Evolutionary conservation across 73 alveolate genomes (phyloP), one percentile per base, ranked within the genome.

Genomic region (Paramecium octaurelia): DNA sequence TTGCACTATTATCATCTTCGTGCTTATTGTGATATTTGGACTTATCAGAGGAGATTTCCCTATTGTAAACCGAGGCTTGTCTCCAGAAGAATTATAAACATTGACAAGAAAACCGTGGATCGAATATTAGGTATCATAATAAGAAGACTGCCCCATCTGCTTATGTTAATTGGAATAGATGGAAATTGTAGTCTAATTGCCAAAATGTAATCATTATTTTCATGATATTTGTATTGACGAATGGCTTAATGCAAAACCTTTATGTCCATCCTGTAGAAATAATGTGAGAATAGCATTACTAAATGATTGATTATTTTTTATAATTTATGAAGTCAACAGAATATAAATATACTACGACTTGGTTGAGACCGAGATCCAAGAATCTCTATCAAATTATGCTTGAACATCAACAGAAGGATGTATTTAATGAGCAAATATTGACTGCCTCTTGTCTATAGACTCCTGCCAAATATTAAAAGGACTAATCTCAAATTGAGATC

Each of bases 171-270:
- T 73, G n/a, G 64, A 35, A 42, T 21, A 14, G 5, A 92, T 35
- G 60, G 84, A 88, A 31, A 73, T 35, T 24, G 75, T 42, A 0
- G 64, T 70, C 11, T 34, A 83, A 71, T 69, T 38, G 18, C 86
- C 83, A 6, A 21, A 69, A 31, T 88, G 92, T 40, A n/a, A 38
- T 27, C 92, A 88, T 38, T 43, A 42, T 38, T 88, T 88, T 34
- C 94, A 87, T 43, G 71, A 18, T 11, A 34, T 12, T 10, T 88
- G 92, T 68, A 35, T 88, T 20, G 94, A 88, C 0, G 76, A 71
- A 42, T 88, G 92, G 85, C 92, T 88, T n/a, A 11, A 42, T 36
- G 24, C n/a, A 16, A 5, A 64, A 16, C 60, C 92, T 43, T 35
- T 18, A 1, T 88, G 94, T 40, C 94, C 92, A 31, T 69, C 27